Conservation (phyloP, 2,329 filamentous ascomycete species). For the Fusarium sp. region DNA sequence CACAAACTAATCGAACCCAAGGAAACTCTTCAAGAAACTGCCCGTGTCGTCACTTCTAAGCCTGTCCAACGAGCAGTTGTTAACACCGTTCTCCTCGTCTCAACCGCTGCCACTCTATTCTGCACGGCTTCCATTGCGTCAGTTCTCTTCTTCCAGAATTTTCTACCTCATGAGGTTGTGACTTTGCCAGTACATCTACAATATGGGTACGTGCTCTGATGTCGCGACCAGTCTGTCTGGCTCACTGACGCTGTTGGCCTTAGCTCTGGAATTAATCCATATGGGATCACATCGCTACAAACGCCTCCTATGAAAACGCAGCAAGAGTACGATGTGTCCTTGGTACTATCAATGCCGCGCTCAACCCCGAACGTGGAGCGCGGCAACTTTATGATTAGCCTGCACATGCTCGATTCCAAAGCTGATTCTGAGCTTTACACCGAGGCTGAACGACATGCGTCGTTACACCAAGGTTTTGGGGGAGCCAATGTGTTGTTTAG, state of each 20-base stretch:
- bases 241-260: constrained; percentile 25
- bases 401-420: constrained; percentile 71
- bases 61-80: constrained; percentile 62
- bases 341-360: constrained; percentile 80
- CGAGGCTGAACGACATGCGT: constrained; percentile 47
- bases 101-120: constrained; percentile 58
- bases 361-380: constrained; percentile 78
- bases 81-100: constrained; percentile 58
- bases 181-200: constrained; percentile 66
- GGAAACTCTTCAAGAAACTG: constrained; percentile 53
- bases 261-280: constrained; percentile 64
- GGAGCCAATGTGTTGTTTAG: constrained; percentile 62
- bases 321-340: constrained; percentile 86
- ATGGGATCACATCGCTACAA: constrained; percentile 61
- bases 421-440: constrained; percentile 39
- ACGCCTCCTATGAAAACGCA: constrained; percentile 68
- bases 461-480: constrained; percentile 52
- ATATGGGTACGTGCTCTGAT: constrained; percentile 63
- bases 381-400: constrained; percentile 95
- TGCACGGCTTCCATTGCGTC: constrained; percentile 62
- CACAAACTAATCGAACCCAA: constrained; percentile 32
- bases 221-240: neutral
- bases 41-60: constrained; percentile 60
- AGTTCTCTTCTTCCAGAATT: constrained; percentile 65
- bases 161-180: constrained; percentile 66